These are phyloP conservation scores for Leucaena leucocephala DNA, from an alignment of 306 rosid genomes.

Conservation along the genomic window DNA sequence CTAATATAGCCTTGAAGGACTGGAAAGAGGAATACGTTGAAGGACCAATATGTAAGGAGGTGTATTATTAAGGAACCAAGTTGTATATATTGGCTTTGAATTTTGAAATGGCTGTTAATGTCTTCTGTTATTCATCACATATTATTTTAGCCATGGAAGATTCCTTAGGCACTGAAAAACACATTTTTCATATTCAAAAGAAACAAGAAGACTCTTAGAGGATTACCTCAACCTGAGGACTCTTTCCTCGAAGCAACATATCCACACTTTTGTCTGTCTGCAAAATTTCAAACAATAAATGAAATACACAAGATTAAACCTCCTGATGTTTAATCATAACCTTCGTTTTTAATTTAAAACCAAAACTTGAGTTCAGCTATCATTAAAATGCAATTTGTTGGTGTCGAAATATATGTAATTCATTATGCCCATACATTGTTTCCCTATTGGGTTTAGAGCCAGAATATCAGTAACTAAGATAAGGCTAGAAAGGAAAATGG, in stretches of 20 bases:
- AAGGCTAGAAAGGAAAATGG: neutral
- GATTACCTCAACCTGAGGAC: slow-evolving; percentile 75
- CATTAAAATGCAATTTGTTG: neutral
- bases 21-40: neutral
- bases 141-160: neutral
- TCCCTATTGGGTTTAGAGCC: neutral
- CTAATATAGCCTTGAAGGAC: neutral
- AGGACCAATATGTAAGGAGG: neutral
- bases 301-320: slow-evolving; percentile 25
- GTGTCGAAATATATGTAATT: neutral
- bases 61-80: neutral
- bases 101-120: neutral
- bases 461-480: slow-evolving; percentile 6
- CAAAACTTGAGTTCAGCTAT: neutral
- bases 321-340: slow-evolving; percentile 17
- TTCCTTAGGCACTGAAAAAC: neutral
- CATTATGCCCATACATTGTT: neutral
- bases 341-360: slow-evolving; percentile 2
- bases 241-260: slow-evolving; percentile 58
- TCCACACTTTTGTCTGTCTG: slow-evolving; percentile 79
- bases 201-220: slow-evolving; percentile 23
- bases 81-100: neutral
- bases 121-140: neutral
- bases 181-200: slow-evolving; percentile 14
- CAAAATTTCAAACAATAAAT: slow-evolving; percentile 13